Conservation (phyloP, 192 early-diverging fungal genomes). For the Backusella luteola region DNA sequence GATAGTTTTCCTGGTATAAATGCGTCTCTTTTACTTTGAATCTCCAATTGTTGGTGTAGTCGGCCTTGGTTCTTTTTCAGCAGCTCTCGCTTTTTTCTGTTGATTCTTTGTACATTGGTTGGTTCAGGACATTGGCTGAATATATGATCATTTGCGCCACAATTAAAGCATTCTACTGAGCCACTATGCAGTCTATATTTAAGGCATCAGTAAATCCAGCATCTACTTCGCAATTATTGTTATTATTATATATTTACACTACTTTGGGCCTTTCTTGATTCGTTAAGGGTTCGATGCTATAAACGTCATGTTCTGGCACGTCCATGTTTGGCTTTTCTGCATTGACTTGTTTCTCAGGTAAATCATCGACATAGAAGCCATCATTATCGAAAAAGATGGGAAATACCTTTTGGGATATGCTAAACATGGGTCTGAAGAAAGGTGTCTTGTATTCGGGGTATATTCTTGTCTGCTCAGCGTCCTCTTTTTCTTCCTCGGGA, state of each 20-base stretch:
- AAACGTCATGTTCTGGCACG: not conserved
- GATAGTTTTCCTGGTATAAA: not conserved
- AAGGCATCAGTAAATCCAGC: not conserved
- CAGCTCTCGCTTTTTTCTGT: not conserved
- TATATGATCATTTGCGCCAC: not conserved
- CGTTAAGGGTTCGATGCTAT: not conserved
- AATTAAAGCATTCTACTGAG: not conserved
- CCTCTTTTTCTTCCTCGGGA: not conserved
- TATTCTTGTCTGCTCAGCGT: not conserved
- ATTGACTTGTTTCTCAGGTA: conserved; percentile 4
- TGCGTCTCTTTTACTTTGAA: not conserved
- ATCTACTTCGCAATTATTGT: not conserved
- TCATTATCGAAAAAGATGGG: conserved; percentile 1
- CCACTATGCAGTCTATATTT: not conserved
- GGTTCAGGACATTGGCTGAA: not conserved
- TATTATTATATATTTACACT: not conserved
- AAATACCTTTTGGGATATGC: not conserved
- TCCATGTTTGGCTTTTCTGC: not conserved
- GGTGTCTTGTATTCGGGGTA: not conserved
- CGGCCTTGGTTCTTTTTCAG: not conserved
- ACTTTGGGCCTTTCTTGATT: not conserved
- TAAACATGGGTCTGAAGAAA: not conserved
- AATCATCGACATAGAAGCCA: not conserved
- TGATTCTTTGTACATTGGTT: not conserved
- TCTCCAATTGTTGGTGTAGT: not conserved